A percentile compares a stretch with the other conserved stretches of the same genome.
These are phyloP conservation scores for Lantana camara DNA, from an alignment of 257 asterid species.

Conservation along the genomic window DNA sequence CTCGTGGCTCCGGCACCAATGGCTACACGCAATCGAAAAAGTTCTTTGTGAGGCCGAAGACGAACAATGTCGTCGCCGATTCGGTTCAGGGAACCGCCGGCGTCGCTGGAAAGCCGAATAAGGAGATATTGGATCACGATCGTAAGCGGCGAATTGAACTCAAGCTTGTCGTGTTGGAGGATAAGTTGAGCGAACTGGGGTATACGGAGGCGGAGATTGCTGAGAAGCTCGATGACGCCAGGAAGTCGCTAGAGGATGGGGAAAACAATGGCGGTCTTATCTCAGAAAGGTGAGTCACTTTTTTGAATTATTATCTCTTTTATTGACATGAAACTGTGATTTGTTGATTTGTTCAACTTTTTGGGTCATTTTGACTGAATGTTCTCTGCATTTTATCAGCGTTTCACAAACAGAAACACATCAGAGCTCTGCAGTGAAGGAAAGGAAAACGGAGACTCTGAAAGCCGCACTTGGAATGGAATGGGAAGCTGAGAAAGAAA, in stretches of 20 bases:
- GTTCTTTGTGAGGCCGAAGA: conserved; percentile 62
- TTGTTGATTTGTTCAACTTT: not conserved
- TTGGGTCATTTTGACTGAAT: not conserved
- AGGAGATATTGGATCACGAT: conserved; percentile 87
- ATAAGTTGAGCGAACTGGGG: conserved; percentile 71
- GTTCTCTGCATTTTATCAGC: conserved; percentile 42
- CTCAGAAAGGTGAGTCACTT: conserved; percentile 44
- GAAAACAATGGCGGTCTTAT: conserved; percentile 24
- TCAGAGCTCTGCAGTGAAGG: conserved; percentile 87
- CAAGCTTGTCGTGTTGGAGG: conserved; percentile 79
- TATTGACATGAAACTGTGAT: too few relatives aligned
- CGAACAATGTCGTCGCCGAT: conserved; percentile 57
- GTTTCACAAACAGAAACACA: conserved; percentile 86
- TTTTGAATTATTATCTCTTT: not conserved
- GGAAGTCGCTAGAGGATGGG: conserved; percentile 65
- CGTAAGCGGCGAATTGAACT: conserved; percentile 87
- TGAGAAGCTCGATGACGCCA: conserved; percentile 69
- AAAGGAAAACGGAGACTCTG: conserved; percentile 82
- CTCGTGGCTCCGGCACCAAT: conserved; percentile 94
- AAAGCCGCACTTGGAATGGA: conserved; percentile 89
- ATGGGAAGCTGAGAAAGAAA: conserved; percentile 53
- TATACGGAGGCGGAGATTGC: conserved; percentile 72
- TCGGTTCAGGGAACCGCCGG: conserved; percentile 81
- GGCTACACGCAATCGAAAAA: conserved; percentile 81
- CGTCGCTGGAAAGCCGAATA: conserved; percentile 51